Evolutionary conservation across 495 filamentous ascomycete species (phyloP).

Genomic region (Annulohypoxylon nitens): DNA sequence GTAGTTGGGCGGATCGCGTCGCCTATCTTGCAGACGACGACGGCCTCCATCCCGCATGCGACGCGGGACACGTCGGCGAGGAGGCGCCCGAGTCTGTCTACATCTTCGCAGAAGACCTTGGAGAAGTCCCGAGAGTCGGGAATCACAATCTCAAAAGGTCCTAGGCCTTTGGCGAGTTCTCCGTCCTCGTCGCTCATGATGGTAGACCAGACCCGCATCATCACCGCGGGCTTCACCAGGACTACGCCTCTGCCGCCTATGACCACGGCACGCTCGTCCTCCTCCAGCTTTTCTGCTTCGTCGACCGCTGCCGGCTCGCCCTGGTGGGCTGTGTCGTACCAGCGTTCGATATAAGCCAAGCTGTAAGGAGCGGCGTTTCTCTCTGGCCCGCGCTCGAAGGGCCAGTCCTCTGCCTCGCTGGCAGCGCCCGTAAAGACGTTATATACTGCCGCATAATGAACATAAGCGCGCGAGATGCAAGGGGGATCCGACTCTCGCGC

Average conservation of each 20-base stretch:
- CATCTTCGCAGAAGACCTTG: background rate
- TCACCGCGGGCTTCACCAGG: too few relatives aligned
- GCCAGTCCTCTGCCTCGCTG: too few relatives aligned
- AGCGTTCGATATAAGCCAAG: background rate
- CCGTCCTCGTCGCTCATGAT: background rate
- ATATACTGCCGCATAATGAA: too few relatives aligned
- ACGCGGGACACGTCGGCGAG: background rate
- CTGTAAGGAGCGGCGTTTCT: background rate
- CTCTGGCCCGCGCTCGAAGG: constrained; percentile 1
- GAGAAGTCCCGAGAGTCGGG: background rate
- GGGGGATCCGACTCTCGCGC: too few relatives aligned
- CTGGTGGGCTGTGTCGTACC: background rate
- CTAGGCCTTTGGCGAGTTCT: background rate
- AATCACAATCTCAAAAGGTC: constrained; percentile 3
- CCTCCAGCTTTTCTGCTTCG: too few relatives aligned
- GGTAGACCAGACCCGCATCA: background rate
- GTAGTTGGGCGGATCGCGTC: background rate
- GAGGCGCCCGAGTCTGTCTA: background rate
- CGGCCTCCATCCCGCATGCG: background rate
- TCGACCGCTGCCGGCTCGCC: too few relatives aligned
- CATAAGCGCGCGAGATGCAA: too few relatives aligned
- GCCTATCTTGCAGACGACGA: background rate
- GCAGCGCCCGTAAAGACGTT: too few relatives aligned
- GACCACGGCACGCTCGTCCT: too few relatives aligned
- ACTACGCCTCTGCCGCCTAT: too few relatives aligned